Evolutionary conservation across 139 green algal genomes (phyloP), one percentile per base, ranked within the genome.

Genomic region (Diplosphaera chodatii): DNA sequence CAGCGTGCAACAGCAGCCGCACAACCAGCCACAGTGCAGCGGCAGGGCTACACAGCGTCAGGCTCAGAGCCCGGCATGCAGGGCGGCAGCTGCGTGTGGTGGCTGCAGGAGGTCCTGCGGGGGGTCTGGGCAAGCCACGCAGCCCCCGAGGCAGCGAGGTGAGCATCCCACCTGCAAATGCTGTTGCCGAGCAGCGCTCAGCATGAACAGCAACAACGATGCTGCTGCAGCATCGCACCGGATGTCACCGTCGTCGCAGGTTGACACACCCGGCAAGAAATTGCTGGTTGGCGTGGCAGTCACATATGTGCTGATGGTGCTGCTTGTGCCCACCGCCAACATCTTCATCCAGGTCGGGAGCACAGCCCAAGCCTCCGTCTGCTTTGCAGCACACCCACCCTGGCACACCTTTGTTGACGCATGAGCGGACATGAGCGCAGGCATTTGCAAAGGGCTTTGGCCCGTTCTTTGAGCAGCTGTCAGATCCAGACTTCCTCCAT

Each of bases 401-500:
- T 25, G 28, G 63, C 63, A 28, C 15, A 5, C 15, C 63, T 22
- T 15, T 67, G 37, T 48, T 8, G 13, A 48, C 37, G 13, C 37
- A 48, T 48, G 37, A 21, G 13, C 10, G 10, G 8, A 13, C n/a
- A 5, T 34, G 27, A 6, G 1, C 55, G 63, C 80, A 96, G 84
- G 90, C 90, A 30, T 94, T 95, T 66, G 64, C 71, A 23, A 89
- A 91, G 23, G 91, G 91, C 0, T 13, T 89, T 30, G 78, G 83
- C 1, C 86, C 89, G 28, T 96, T 96, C 67, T 22, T 92, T 2
- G 78, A 89, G 40, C 82, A 87, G 66, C 40, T 93, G 18, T 27
- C 76, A 30, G 91, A 96, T 40, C 82, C 83, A 5, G 91, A 96
- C 75, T 96, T 96, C 73, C 72, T 91, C 16, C 88, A 93, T 55